Percentiles rank a stretch among this genome's conserved stretches.
These are phyloP conservation scores for Xerocomus brunneocitrinus DNA, from an alignment of 768 basidiomycete genomes.

Conservation along the genomic window DNA sequence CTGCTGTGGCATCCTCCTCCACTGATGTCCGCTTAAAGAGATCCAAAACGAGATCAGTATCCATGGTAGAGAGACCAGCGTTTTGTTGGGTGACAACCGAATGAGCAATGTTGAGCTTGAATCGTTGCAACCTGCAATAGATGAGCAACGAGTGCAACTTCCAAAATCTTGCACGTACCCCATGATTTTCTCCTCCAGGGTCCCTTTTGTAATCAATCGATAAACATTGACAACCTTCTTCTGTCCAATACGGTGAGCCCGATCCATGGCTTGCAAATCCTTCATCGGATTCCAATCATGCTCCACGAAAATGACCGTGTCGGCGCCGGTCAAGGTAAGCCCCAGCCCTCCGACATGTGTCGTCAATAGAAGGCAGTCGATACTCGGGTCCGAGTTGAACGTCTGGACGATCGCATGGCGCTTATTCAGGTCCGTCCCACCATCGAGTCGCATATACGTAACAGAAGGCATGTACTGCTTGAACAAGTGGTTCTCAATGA, in stretches of 20 bases:
- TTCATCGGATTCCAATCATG: slow-evolving; percentile 99
- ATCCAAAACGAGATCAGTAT: slow-evolving; percentile 94
- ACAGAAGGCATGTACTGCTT: slow-evolving; percentile 89
- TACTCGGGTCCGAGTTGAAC: slow-evolving; percentile 96
- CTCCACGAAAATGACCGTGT: slow-evolving; percentile 98
- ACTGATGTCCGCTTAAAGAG: slow-evolving; percentile 77
- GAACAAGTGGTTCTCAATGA: slow-evolving; percentile 94
- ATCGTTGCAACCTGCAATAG: slow-evolving; percentile 78
- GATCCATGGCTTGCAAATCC: slow-evolving; percentile 98
- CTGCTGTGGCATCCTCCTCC: slow-evolving; percentile 64
- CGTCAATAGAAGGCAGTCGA: slow-evolving; percentile 92
- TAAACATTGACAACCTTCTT: slow-evolving; percentile 99
- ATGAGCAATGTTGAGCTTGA: slow-evolving; percentile 97
- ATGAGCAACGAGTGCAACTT: slow-evolving; percentile 3
- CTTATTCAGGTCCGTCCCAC: slow-evolving; percentile 85
- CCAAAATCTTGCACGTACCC: slow-evolving; percentile 54
- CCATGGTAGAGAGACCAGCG: slow-evolving; percentile 89
- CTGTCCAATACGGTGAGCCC: slow-evolving; percentile 96
- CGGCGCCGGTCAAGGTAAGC: slow-evolving; percentile 93
- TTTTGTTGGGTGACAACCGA: slow-evolving; percentile 98
- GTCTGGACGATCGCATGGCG: slow-evolving; percentile 97
- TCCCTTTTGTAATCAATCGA: slow-evolving; percentile 93
- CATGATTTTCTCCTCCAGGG: slow-evolving; percentile 99
- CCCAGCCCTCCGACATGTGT: slow-evolving; percentile 97
- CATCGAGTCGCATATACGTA: slow-evolving; percentile 98